Evolutionary conservation across 768 basidiomycete species (phyloP).

Genomic region (Dictyophora rubrovolvata): DNA sequence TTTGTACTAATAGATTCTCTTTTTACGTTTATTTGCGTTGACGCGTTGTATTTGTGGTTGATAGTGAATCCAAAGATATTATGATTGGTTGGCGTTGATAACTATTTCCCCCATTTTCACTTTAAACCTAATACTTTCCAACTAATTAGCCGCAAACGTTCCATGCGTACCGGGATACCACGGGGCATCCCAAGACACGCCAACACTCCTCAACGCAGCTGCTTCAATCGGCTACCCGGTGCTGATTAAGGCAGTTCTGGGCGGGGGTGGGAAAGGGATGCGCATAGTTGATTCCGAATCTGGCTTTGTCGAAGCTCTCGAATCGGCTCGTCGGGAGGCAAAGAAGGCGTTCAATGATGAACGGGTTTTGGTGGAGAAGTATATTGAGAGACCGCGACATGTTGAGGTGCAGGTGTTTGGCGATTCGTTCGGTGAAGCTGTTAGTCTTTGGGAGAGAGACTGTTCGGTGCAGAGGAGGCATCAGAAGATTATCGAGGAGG

Average conservation of each 20-base stretch:
- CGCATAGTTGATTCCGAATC: conserved; percentile 58
- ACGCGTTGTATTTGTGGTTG: no score
- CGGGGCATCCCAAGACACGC: conserved; percentile 65
- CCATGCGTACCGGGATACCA: conserved; percentile 95
- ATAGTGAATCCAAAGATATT: conserved; percentile 88
- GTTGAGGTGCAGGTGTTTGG: conserved; percentile 95
- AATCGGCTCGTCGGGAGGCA: conserved; percentile 85
- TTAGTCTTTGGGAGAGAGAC: conserved; percentile 95
- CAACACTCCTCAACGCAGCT: conserved; percentile 59
- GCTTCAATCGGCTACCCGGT: conserved; percentile 80
- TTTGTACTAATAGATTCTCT: conserved; percentile 18
- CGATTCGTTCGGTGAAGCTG: conserved; percentile 64
- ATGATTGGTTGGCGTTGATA: conserved; percentile 52
- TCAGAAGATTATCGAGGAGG: conserved; percentile 94
- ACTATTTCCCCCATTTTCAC: background rate
- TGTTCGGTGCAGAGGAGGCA: conserved; percentile 87
- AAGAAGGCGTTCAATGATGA: conserved; percentile 81
- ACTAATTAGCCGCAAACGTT: conserved; percentile 62
- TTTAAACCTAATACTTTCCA: conserved; percentile 1
- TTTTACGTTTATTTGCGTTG: no score
- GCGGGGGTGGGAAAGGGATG: conserved; percentile 96
- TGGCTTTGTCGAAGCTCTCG: conserved; percentile 70
- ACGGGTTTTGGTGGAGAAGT: conserved; percentile 81
- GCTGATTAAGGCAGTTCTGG: conserved; percentile 92
- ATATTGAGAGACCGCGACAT: conserved; percentile 77